phyloP scores from a whole-genome alignment of 2,329 filamentous ascomycete species.

The Fusarium burgessii region DNA sequence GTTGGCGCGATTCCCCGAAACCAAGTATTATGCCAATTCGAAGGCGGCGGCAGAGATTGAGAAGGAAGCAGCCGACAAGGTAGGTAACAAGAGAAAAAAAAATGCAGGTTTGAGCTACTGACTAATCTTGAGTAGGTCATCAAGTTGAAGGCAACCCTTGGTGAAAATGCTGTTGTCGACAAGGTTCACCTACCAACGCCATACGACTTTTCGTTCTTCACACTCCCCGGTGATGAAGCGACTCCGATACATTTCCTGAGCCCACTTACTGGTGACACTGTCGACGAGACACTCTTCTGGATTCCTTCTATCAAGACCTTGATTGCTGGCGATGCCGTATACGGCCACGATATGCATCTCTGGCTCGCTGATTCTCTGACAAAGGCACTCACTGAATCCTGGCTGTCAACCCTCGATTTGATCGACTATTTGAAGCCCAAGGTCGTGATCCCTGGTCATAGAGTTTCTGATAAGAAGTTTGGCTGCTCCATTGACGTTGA shows the following conservation, averaged over 20 bases:
- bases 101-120: fast-evolving
- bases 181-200: not conserved
- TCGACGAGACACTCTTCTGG: not conserved
- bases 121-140: not conserved
- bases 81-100: too few relatives aligned
- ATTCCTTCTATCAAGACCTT: not conserved
- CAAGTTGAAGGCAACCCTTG: not conserved
- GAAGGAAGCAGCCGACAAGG: not conserved
- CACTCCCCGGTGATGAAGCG: not conserved
- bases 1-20: not conserved
- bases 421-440: not conserved
- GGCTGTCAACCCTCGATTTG: not conserved
- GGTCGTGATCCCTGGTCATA: not conserved
- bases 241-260: not conserved
- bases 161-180: not conserved
- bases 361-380: not conserved
- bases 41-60: not conserved
- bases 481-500: not conserved
- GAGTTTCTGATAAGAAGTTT: not conserved
- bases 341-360: not conserved
- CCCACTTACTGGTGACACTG: fast-evolving
- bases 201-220: not conserved
- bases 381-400: not conserved
- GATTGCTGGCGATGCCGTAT: not conserved
- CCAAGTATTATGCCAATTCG: not conserved